Evolutionary conservation across 192 early-diverging fungal genomes (phyloP).

Genomic region (Podila epigama): DNA sequence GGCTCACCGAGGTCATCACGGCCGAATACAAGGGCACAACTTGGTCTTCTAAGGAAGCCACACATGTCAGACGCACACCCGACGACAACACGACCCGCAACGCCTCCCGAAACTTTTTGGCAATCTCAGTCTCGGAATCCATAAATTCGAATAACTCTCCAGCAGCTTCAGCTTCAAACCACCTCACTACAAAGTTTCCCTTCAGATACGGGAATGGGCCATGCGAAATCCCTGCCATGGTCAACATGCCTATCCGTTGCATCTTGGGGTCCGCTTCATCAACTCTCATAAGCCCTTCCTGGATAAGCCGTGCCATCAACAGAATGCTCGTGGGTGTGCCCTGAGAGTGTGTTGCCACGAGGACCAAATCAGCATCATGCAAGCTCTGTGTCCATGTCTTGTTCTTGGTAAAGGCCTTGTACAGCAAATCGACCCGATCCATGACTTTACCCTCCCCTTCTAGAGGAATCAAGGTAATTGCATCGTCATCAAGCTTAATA

Average conservation of each 20-base stretch:
- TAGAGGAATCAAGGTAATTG: constrained; percentile 81
- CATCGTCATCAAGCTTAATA: constrained; percentile 51
- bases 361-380: constrained; percentile 74
- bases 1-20: constrained; percentile 68
- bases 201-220: constrained; percentile 87
- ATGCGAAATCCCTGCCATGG: constrained; percentile 94
- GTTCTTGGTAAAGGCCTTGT: constrained; percentile 68
- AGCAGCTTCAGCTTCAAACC: constrained; percentile 90
- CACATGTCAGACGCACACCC: constrained; percentile 76
- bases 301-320: constrained; percentile 75
- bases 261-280: constrained; percentile 55
- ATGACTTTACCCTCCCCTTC: constrained; percentile 92
- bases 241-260: constrained; percentile 79
- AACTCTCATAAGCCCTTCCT: constrained; percentile 57
- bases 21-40: constrained; percentile 92
- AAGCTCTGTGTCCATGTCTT: constrained; percentile 49
- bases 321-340: constrained; percentile 89
- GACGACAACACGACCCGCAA: constrained; percentile 70
- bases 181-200: constrained; percentile 81
- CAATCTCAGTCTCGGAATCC: constrained; percentile 73
- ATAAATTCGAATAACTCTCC: constrained; percentile 95
- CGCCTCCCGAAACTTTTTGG: constrained; percentile 74
- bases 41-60: constrained; percentile 95
- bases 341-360: constrained; percentile 93
- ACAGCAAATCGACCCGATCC: constrained; percentile 80